These are phyloP conservation scores for Pezicula neosporulosa DNA, from an alignment of 2,329 filamentous ascomycete species.

Conservation along the genomic window DNA sequence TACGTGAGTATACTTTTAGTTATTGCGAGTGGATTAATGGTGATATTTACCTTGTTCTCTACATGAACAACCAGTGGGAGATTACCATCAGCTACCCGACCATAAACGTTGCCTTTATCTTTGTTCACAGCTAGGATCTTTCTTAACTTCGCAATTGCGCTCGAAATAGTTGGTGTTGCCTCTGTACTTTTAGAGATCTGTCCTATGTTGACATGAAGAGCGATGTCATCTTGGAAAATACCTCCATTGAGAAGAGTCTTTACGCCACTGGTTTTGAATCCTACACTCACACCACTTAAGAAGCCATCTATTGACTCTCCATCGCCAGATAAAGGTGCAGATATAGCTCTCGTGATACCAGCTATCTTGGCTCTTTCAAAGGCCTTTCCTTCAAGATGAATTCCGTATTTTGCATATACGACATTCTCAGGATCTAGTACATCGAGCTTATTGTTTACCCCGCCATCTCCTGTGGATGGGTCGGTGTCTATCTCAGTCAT, in stretches of 20 bases:
- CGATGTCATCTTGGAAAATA: slow-evolving; percentile 38
- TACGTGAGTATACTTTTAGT: neutral
- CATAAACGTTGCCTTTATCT: slow-evolving; percentile 34
- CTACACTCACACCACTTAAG: slow-evolving; percentile 38
- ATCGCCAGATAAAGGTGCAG: slow-evolving; percentile 27
- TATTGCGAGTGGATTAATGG: neutral
- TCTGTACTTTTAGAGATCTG: slow-evolving; percentile 29
- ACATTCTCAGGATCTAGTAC: slow-evolving; percentile 26
- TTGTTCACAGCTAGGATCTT: slow-evolving; percentile 31
- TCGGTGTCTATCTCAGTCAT: slow-evolving; percentile 46
- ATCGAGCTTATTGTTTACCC: slow-evolving; percentile 25
- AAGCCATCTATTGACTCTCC: slow-evolving; percentile 22
- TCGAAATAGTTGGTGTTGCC: slow-evolving; percentile 26
- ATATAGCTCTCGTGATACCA: slow-evolving; percentile 40
- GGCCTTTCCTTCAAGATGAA: slow-evolving; percentile 36
- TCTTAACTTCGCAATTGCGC: slow-evolving; percentile 29
- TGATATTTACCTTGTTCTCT: slow-evolving; percentile 31
- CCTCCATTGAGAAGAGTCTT: slow-evolving; percentile 36
- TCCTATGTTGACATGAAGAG: slow-evolving; percentile 37
- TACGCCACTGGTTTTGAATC: slow-evolving; percentile 34
- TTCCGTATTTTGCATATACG: slow-evolving; percentile 36
- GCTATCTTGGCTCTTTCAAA: slow-evolving; percentile 39
- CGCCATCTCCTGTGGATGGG: slow-evolving; percentile 43
- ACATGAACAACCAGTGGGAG: slow-evolving; percentile 38
- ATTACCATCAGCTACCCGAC: slow-evolving; percentile 32